A percentile compares a stretch with the other conserved stretches of the same genome.
Evolutionary conservation across 345 rosid genomes (phyloP).

Genomic region (Litchi chinensis): DNA sequence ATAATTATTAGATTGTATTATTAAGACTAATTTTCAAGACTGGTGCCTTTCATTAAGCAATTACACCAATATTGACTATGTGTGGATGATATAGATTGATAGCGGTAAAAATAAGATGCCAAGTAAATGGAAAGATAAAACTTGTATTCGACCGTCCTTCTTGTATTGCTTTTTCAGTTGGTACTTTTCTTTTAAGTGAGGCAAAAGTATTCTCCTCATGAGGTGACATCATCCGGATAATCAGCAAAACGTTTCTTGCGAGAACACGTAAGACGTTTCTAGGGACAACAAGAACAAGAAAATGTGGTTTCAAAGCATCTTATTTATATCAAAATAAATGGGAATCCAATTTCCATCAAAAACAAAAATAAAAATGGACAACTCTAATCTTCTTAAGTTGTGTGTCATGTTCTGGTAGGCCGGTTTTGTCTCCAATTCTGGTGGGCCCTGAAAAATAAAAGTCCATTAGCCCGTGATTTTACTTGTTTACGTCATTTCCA

Average conservation of each 20-base stretch:
- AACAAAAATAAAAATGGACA: too few species aligned
- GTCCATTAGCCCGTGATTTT: not conserved
- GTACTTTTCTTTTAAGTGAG: not conserved
- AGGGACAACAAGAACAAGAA: not conserved
- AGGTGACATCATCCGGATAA: not conserved
- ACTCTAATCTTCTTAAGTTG: not conserved
- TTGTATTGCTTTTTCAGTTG: not conserved
- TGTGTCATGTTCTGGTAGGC: not conserved
- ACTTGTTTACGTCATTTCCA: too few species aligned
- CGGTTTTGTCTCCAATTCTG: not conserved
- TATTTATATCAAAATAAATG: too few species aligned
- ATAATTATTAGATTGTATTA: too few species aligned
- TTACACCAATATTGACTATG: too few species aligned
- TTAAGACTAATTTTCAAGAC: too few species aligned
- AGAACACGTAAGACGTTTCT: not conserved
- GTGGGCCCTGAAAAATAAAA: not conserved
- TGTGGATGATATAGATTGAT: too few species aligned
- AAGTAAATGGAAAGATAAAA: too few species aligned
- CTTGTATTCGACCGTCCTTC: too few species aligned
- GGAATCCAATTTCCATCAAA: not conserved
- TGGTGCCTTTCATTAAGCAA: too few species aligned
- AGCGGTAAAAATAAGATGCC: too few species aligned
- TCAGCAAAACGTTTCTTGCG: not conserved
- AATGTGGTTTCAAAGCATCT: not conserved
- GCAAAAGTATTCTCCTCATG: not conserved